phyloP scores from a whole-genome alignment of 1,139 yeast species.

The Yamadazyma dushanensis region DNA sequence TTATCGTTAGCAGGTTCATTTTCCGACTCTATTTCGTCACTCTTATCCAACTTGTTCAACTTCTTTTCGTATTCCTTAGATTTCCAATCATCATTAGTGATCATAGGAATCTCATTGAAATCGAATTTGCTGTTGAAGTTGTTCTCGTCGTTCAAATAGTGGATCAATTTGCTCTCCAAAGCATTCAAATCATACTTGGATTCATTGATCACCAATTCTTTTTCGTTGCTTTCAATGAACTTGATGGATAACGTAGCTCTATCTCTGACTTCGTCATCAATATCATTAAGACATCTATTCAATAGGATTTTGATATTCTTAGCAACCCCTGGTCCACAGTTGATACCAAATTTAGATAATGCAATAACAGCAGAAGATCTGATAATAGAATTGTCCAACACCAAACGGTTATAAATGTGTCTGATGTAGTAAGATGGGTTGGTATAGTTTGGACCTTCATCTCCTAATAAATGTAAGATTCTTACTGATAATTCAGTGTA shows the following conservation, averaged over 20 bases:
- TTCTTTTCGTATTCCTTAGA: constrained; percentile 59
- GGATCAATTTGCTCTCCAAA: constrained; percentile 74
- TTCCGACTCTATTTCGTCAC: constrained; percentile 17
- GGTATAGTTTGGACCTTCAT: constrained; percentile 86
- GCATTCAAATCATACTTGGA: constrained; percentile 71
- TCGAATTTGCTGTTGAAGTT: constrained; percentile 70
- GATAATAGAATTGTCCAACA: constrained; percentile 89
- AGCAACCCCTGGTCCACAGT: constrained; percentile 67
- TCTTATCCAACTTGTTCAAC: constrained; percentile 50
- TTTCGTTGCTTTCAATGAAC: constrained; percentile 55
- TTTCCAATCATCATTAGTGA: constrained; percentile 63
- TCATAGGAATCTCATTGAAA: constrained; percentile 60
- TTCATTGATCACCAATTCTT: constrained; percentile 63
- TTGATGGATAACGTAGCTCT: constrained; percentile 87
- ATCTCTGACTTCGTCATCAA: constrained; percentile 97
- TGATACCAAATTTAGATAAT: constrained; percentile 84
- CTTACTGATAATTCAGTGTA: constrained; percentile 90
- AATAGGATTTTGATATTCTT: constrained; percentile 74
- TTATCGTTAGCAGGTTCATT: constrained; percentile 12
- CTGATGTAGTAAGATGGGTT: constrained; percentile 92
- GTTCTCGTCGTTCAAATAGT: constrained; percentile 63
- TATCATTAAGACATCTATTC: constrained; percentile 81
- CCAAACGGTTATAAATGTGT: constrained; percentile 95
- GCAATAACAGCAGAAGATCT: constrained; percentile 96
- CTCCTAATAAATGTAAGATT: constrained; percentile 86